Evolutionary conservation across 257 asterid species (phyloP).

Genomic region (Lantana camara): DNA sequence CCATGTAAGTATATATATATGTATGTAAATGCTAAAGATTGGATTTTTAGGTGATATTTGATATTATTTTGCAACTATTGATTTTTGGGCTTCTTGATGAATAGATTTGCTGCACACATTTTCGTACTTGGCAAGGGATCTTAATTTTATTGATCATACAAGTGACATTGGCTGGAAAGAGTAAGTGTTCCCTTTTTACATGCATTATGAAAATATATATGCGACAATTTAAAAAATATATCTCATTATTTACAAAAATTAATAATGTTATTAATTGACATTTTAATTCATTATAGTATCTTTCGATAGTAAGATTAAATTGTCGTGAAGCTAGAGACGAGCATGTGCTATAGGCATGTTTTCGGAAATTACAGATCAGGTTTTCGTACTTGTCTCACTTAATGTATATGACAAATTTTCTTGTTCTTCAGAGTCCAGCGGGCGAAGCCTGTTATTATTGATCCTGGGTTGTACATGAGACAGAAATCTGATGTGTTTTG

Average conservation of each 20-base stretch:
- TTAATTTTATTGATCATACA: constrained; percentile 88
- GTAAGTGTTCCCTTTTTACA: constrained; percentile 45
- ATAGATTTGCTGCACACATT: constrained; percentile 84
- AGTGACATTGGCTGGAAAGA: constrained; percentile 96
- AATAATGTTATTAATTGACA: too few species aligned
- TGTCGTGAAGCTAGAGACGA: too few species aligned
- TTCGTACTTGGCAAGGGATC: constrained; percentile 82
- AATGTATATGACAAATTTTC: too few species aligned
- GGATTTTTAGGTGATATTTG: neutral
- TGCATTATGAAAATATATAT: constrained; percentile 1
- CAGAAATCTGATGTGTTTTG: constrained; percentile 84
- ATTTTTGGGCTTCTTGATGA: constrained; percentile 24
- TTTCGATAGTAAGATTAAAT: too few species aligned
- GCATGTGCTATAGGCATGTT: too few species aligned
- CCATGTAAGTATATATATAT: too few species aligned
- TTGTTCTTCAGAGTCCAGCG: constrained; percentile 63
- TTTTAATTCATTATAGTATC: too few species aligned
- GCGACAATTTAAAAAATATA: too few species aligned
- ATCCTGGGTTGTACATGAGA: constrained; percentile 86
- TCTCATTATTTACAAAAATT: neutral
- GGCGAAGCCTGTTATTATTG: constrained; percentile 85
- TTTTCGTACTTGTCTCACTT: too few species aligned
- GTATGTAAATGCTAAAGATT: neutral
- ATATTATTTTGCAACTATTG: constrained; percentile 8
- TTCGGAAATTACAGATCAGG: too few species aligned